Evolutionary conservation across 148 eudicot species (phyloP), one percentile per base, ranked within the genome.

Genomic region (Camellia granthamiana): DNA sequence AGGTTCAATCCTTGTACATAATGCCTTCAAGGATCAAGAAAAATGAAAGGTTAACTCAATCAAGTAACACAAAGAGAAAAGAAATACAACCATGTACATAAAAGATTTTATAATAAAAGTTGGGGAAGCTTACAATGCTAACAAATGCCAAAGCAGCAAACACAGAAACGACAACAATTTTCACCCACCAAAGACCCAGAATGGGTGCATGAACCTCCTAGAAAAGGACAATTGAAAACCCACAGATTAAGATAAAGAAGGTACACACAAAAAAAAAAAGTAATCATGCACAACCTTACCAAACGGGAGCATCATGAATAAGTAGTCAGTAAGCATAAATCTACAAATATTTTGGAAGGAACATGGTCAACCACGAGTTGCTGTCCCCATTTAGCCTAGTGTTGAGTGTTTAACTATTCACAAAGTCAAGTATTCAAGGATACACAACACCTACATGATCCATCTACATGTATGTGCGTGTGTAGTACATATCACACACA

Each of bases 131-230:
- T 90, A 95, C 98, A 51, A 95, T 92, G 88, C 98, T 95, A 74
- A 93, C 95, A 85, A 95, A 82, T 76, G 96, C 84, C 81, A 95
- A 80, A 77, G 92, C 97, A 65, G 83, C 80, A 75, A 95, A 95
- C 68, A 87, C 84, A 81, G 85, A 82, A 73, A 95, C 74, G 2
- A 93, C 97, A 59, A 88, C 78, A 41, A 93, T 60, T 89, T 95
- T 95, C 21, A 95, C 92, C 79, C 85, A 91, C 98, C 97, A 95
- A 41, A 88, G 54, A 82, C 89, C 88, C 80, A 95, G 85, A 77
- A 95, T 78, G 15, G 89, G 97, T 78, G 96, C 98, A 89, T 95
- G 98, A 81, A 93, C 87, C 72, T 95, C 94, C 98, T 95, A 78
- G 42, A 83, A 47, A 81, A 81, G 49, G 19, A 56, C 30, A 75